phyloP scores from a whole-genome alignment of 176 grass and related monocot species.

The Juncus inflexus region DNA sequence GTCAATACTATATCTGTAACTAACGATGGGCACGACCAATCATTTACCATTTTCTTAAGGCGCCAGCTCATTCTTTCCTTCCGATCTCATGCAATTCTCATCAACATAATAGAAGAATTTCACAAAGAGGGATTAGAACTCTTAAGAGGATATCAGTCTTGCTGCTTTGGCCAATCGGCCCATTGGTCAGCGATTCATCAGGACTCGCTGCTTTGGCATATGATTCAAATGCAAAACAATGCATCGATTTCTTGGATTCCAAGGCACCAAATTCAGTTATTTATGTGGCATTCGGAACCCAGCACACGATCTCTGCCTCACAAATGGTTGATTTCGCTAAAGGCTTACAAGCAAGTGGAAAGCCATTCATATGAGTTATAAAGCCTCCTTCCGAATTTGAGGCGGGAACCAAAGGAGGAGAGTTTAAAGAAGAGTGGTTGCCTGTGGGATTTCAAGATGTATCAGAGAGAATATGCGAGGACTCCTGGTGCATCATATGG shows the following conservation, averaged over 20 bases:
- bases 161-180: constrained; percentile 27
- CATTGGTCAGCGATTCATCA: constrained; percentile 8
- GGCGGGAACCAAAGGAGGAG: not conserved
- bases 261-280: constrained; percentile 31
- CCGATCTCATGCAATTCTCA: constrained; percentile 17
- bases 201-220: not conserved
- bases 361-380: constrained; percentile 41
- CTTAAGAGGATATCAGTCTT: constrained; percentile 24
- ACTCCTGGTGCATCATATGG: constrained; percentile 32
- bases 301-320: constrained; percentile 34
- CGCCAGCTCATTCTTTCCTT: constrained; percentile 15
- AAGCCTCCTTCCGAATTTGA: constrained; percentile 29
- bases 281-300: constrained; percentile 43
- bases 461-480: constrained; percentile 4
- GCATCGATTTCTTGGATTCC: constrained; percentile 36
- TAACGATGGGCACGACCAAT: not conserved
- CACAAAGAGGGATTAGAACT: constrained; percentile 26
- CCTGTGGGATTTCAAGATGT: constrained; percentile 33
- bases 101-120: constrained; percentile 38
- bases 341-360: constrained; percentile 35
- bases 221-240: not conserved
- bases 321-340: constrained; percentile 43
- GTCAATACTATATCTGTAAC: no score
- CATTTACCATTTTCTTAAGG: not conserved
- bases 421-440: constrained; percentile 34